These are phyloP conservation scores for Umbelopsis sp. DNA, from an alignment of 192 early-diverging fungal genomes.

Conservation along the genomic window DNA sequence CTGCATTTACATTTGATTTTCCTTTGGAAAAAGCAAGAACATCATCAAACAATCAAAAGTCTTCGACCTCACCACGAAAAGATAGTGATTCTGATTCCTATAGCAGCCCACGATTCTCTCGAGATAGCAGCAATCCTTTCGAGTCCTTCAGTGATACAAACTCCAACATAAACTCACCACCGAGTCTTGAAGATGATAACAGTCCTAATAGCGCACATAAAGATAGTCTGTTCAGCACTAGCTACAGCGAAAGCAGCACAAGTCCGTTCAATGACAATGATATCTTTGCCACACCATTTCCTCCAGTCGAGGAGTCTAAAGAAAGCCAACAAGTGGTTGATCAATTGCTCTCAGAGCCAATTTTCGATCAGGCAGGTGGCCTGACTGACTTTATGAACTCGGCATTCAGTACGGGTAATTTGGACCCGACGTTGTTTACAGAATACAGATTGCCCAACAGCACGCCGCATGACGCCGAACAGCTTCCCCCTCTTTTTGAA, in stretches of 20 bases:
- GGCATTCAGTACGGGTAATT: slow-evolving; percentile 4
- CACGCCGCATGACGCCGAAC: neutral
- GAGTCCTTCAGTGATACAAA: slow-evolving; percentile 6
- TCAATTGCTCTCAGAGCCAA: slow-evolving; percentile 28
- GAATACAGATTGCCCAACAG: slow-evolving; percentile 6
- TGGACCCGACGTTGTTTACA: slow-evolving; percentile 17
- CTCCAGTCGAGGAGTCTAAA: neutral
- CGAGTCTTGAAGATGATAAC: slow-evolving; percentile 2
- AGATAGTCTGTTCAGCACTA: slow-evolving; percentile 12
- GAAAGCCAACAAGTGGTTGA: slow-evolving; percentile 17
- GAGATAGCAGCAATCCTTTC: slow-evolving; percentile 13
- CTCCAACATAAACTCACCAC: neutral
- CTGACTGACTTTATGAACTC: slow-evolving; percentile 21
- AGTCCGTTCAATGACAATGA: slow-evolving; percentile 3
- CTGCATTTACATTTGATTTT: slow-evolving; percentile 56
- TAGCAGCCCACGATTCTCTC: slow-evolving; percentile 8
- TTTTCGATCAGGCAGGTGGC: slow-evolving; percentile 28
- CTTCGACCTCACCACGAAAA: slow-evolving; percentile 2
- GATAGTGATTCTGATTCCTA: slow-evolving; percentile 15
- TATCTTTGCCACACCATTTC: neutral
- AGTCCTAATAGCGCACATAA: neutral
- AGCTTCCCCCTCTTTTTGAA: slow-evolving; percentile 4
- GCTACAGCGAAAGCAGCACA: slow-evolving; percentile 5
- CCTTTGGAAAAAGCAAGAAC: slow-evolving; percentile 40
- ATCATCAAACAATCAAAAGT: neutral